A percentile compares a stretch with the other conserved stretches of the same genome.
phyloP scores from a whole-genome alignment of 352 stramenopile species.

The Phytophthora constricta region DNA sequence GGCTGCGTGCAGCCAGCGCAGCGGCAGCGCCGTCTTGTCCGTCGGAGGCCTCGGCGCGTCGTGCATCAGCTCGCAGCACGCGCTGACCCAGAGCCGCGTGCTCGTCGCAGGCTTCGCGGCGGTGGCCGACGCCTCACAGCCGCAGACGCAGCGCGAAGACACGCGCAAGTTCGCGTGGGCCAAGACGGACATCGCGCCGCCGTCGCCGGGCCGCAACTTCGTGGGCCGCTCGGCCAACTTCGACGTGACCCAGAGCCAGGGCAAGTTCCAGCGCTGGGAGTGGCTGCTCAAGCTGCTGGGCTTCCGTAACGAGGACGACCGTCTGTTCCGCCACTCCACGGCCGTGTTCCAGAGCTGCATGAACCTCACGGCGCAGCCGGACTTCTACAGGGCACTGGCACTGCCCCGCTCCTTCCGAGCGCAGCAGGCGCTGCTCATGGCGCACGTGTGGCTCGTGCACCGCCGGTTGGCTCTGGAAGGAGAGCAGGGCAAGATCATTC shows the following conservation, averaged over 20 bases:
- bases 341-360: slow-evolving; percentile 86
- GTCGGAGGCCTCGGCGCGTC: slow-evolving; percentile 4
- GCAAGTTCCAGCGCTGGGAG: slow-evolving; percentile 73
- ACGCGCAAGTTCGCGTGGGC: slow-evolving; percentile 70
- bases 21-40: neutral
- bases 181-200: slow-evolving; percentile 81
- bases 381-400: slow-evolving; percentile 76
- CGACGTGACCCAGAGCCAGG: slow-evolving; percentile 73
- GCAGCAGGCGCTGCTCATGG: slow-evolving; percentile 93
- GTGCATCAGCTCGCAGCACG: slow-evolving; percentile 7
- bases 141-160: slow-evolving; percentile 3
- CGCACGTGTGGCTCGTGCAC: slow-evolving; percentile 97
- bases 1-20: slow-evolving; percentile 17
- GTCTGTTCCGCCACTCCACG: slow-evolving; percentile 73
- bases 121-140: slow-evolving; percentile 4
- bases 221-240: slow-evolving; percentile 83
- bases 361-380: slow-evolving; percentile 75
- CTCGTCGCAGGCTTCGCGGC: slow-evolving; percentile 19
- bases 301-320: slow-evolving; percentile 89
- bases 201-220: slow-evolving; percentile 72
- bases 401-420: slow-evolving; percentile 88
- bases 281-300: slow-evolving; percentile 87
- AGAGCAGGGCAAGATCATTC: slow-evolving; percentile 81
- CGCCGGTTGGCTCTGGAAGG: slow-evolving; percentile 89
- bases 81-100: slow-evolving; percentile 2